Evolutionary conservation across 139 green algal species (phyloP), one percentile per base, ranked within the genome.

Genomic region (Picocystis salinarum): DNA sequence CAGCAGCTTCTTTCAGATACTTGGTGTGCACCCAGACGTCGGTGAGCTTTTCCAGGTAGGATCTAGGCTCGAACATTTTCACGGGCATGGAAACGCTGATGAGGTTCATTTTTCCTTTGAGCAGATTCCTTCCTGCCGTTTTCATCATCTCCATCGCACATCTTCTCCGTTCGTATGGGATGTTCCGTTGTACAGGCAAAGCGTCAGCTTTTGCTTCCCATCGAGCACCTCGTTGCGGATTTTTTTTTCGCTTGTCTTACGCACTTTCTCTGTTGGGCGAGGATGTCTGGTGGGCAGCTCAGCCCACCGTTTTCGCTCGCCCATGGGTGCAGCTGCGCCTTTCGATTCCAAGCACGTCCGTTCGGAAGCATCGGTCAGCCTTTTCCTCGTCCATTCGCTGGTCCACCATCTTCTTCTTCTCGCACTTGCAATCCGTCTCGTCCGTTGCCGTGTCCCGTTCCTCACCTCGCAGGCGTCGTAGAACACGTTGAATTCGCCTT

Each of bases 41-140:
- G 6, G 74, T 59, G 27, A 91, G 60, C 56, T 91, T 91, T 34
- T 91, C 55, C 28, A 91, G 62, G 50, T 89, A 91, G 45, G 52
- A 72, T 7, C 78, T 62, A 10, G 77, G 72, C 60, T 89, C 77
- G 50, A 89, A 91, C 49, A 82, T 81, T 30, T 53, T 66, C 20
- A 88, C 77, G 1, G 79, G 79, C 48, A 91, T 69, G 3, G 67
- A 71, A 11, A 76, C 66, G 45, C 74, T 84, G 25, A 89, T 66
- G 20, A 91, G 61, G 55, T 91, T 82, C 36, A 89, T 58, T 50
- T 74, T 75, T 34, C 78, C 78, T 22, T 39, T 62, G 3, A 82
- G 49, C 24, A 85, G 40, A 18, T 71, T 64, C 33, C 61, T 67
- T 13, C 79, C 79, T 58, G 85, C 61, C 10, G 61, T 50, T 40